These are phyloP conservation scores for Nemania bipapillata DNA, from an alignment of 2,329 filamentous ascomycete genomes.

Conservation along the genomic window DNA sequence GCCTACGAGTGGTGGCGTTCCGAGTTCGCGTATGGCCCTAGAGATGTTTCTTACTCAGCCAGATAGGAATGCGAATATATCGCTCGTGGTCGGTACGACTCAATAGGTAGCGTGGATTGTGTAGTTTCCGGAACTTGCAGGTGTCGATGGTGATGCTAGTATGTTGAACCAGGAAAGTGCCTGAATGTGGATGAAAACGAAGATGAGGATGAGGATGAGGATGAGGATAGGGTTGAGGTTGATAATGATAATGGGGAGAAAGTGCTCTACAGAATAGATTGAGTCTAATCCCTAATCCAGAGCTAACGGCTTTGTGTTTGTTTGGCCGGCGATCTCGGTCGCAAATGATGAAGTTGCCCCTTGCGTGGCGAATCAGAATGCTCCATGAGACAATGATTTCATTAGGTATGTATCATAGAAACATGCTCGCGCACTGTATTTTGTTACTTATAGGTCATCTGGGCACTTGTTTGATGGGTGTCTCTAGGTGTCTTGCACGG, in stretches of 20 bases:
- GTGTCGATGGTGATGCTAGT: not conserved
- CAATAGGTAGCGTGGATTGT: slow-evolving; percentile 2
- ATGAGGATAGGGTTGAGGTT: not conserved
- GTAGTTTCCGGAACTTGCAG: not conserved
- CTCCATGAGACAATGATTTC: slow-evolving; percentile 48
- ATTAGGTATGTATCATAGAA: slow-evolving; percentile 44
- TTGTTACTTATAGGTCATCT: not conserved
- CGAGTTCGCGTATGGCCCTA: slow-evolving; percentile 3
- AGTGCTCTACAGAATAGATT: not conserved
- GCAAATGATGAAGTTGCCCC: slow-evolving; percentile 41
- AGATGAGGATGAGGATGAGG: slow-evolving; percentile 16
- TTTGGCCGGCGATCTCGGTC: slow-evolving; percentile 51
- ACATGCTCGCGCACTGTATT: slow-evolving; percentile 41
- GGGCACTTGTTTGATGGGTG: not conserved
- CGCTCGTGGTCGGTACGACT: slow-evolving; percentile 6
- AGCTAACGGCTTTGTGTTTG: slow-evolving; percentile 41
- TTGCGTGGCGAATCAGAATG: slow-evolving; percentile 48
- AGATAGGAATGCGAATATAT: slow-evolving; percentile 4
- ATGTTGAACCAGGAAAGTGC: slow-evolving; percentile 7
- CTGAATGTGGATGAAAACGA: not conserved
- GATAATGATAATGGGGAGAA: not conserved
- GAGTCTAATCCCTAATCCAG: not conserved
- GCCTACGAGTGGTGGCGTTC: slow-evolving; percentile 2
- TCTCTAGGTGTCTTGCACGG: not conserved
- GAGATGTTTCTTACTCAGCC: not conserved